Percentiles rank a stretch among this genome's conserved stretches.
Evolutionary conservation across 768 basidiomycete species (phyloP).

Genomic region (Tylopilus subfusipes): DNA sequence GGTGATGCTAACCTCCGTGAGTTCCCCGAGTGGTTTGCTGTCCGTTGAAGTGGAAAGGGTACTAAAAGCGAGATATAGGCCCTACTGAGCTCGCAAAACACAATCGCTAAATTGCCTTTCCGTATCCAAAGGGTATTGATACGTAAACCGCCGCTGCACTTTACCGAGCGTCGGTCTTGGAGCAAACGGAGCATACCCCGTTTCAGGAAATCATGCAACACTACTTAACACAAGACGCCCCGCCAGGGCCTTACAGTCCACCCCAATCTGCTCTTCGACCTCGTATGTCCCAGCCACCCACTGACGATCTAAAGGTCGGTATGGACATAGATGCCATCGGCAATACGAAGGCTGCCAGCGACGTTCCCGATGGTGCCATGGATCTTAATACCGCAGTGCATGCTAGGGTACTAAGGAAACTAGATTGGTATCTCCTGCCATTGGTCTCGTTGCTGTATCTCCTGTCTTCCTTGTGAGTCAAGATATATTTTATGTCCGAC

Average conservation of each 20-base stretch:
- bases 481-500: not conserved
- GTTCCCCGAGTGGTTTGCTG: not conserved
- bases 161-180: not conserved
- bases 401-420: slow-evolving; percentile 13
- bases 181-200: not conserved
- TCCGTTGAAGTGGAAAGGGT: not conserved
- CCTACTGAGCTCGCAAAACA: no score
- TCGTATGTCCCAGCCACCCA: slow-evolving; percentile 4
- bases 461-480: slow-evolving; percentile 19
- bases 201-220: not conserved
- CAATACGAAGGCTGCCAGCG: slow-evolving; percentile 5
- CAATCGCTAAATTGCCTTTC: not conserved
- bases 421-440: slow-evolving; percentile 22
- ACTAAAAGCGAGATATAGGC: no score
- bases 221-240: not conserved
- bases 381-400: not conserved
- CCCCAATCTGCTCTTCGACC: not conserved
- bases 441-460: slow-evolving; percentile 15
- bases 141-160: slow-evolving; percentile 1
- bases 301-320: not conserved
- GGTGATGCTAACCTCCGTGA: not conserved
- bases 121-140: not conserved
- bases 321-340: not conserved
- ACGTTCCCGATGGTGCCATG: not conserved
- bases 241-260: slow-evolving; percentile 3